These are phyloP conservation scores for Raffaelea deltoideospora DNA, from an alignment of 2,329 filamentous ascomycete species.

Conservation along the genomic window DNA sequence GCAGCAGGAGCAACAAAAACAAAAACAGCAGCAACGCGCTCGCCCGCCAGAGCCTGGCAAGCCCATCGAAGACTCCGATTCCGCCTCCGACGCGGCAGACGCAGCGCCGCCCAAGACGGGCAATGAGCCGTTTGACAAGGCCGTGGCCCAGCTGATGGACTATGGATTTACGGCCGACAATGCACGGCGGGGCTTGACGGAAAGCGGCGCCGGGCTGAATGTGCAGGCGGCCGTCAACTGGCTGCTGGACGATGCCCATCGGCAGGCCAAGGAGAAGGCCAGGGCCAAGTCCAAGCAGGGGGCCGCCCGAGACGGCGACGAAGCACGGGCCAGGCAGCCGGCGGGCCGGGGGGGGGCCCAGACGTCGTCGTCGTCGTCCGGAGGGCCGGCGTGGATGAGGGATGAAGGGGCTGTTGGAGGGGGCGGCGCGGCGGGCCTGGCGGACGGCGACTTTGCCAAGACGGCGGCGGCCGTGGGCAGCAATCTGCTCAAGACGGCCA, in stretches of 20 bases:
- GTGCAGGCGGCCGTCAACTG: slow-evolving; percentile 79
- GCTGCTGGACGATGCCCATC: slow-evolving; percentile 82
- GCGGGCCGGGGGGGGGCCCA: neutral
- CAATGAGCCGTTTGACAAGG: slow-evolving; percentile 56
- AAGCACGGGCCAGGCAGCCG: too few relatives aligned
- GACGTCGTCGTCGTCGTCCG: slow-evolving; percentile 6
- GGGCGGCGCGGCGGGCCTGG: slow-evolving; percentile 17
- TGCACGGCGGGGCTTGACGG: slow-evolving; percentile 62
- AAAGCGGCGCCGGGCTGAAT: slow-evolving; percentile 65
- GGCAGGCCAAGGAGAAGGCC: slow-evolving; percentile 61
- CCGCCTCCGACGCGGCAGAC: slow-evolving; percentile 9
- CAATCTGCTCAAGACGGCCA: slow-evolving; percentile 82
- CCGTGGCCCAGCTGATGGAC: slow-evolving; percentile 78
- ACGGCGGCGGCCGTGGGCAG: slow-evolving; percentile 69
- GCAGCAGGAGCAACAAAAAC: slow-evolving; percentile 12
- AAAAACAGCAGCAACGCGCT: slow-evolving; percentile 14
- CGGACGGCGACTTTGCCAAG: slow-evolving; percentile 62
- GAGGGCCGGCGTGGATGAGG: slow-evolving; percentile 46
- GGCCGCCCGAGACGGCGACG: slow-evolving; percentile 3
- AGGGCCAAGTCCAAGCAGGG: slow-evolving; percentile 22
- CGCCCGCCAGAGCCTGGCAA: slow-evolving; percentile 39
- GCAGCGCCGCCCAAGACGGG: slow-evolving; percentile 14
- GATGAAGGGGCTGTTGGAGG: slow-evolving; percentile 38
- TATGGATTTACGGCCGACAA: slow-evolving; percentile 87
- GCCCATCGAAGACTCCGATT: slow-evolving; percentile 35